Evolutionary conservation across 2,329 filamentous ascomycete genomes (phyloP).

Genomic region (Pestalotiopsis sp.): DNA sequence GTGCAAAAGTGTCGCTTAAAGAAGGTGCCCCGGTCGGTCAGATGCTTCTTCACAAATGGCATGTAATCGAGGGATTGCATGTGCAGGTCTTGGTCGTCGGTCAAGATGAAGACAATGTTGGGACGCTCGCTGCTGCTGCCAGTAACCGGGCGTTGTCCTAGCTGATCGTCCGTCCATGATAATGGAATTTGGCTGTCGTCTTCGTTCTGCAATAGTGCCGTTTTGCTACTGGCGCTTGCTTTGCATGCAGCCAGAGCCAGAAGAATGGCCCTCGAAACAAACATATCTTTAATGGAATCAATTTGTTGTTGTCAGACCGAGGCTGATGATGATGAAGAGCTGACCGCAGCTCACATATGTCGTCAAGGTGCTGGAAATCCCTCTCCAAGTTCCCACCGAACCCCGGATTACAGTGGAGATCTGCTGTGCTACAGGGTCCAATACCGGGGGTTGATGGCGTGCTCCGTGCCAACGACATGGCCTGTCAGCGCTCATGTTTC

Average conservation of each 20-base stretch:
- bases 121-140: slow-evolving; percentile 29
- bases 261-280: neutral
- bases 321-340: slow-evolving; percentile 10
- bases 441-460: neutral
- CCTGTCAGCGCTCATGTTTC: too few relatives aligned
- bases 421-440: neutral
- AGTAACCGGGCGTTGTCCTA: neutral
- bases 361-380: slow-evolving; percentile 31
- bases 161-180: neutral
- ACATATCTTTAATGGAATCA: neutral
- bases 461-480: neutral
- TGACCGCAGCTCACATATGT: slow-evolving; percentile 34
- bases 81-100: slow-evolving; percentile 68
- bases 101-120: slow-evolving; percentile 70
- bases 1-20: slow-evolving; percentile 69
- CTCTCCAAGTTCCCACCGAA: neutral
- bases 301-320: slow-evolving; percentile 12
- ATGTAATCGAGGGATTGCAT: slow-evolving; percentile 65
- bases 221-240: neutral
- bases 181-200: neutral
- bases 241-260: neutral
- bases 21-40: slow-evolving; percentile 60
- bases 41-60: slow-evolving; percentile 57
- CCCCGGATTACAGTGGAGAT: neutral
- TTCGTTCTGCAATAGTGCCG: neutral